A percentile compares a stretch with the other conserved stretches of the same genome.
These are phyloP conservation scores for Chlamydomonas eustigma DNA, from an alignment of 139 green algal genomes.

Conservation along the genomic window DNA sequence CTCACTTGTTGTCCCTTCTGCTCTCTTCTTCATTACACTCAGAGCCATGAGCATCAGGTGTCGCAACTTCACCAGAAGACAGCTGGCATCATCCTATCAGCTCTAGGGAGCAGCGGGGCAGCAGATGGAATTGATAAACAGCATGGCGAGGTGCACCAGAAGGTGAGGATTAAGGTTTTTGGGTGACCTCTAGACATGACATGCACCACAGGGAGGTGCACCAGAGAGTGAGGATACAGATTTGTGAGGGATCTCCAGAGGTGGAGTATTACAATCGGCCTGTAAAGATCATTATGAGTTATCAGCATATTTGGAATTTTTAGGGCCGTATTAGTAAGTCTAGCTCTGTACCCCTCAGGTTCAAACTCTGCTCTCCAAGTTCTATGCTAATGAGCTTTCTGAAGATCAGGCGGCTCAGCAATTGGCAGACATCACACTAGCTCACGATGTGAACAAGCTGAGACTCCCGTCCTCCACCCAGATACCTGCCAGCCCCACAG, in stretches of 20 bases:
- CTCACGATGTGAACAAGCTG: background rate
- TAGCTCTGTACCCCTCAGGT: background rate
- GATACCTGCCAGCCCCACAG: background rate
- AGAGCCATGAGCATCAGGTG: background rate
- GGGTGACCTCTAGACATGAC: no score
- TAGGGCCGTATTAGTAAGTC: no score
- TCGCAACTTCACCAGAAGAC: background rate
- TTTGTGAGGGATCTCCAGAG: no score
- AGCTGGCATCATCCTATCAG: background rate
- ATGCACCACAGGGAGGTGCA: no score
- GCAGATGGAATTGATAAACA: background rate
- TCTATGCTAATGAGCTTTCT: background rate
- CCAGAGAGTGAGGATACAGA: no score
- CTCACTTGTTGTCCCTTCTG: no score
- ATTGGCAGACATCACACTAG: background rate
- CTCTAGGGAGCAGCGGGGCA: background rate
- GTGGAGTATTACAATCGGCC: no score
- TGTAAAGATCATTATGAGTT: no score
- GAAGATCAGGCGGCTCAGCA: constrained; percentile 2
- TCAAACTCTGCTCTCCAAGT: background rate
- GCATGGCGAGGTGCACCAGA: background rate
- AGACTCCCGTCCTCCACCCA: background rate
- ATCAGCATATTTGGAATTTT: no score
- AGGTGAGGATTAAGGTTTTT: no score
- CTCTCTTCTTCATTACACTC: no score